phyloP scores from a whole-genome alignment of 257 asterid species.

The Solanum piurae region DNA sequence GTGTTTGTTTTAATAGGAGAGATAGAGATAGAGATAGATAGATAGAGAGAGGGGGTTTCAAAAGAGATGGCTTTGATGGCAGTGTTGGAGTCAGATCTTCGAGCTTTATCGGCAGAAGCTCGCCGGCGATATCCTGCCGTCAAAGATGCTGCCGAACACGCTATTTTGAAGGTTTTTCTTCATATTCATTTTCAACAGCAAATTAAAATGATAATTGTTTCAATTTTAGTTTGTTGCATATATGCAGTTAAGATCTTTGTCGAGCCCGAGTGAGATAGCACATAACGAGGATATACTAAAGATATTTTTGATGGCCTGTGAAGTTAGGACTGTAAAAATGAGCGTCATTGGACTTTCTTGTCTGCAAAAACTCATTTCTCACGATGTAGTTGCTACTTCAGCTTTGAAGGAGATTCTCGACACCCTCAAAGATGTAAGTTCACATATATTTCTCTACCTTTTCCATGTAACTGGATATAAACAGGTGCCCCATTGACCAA shows the following conservation, averaged over 20 bases:
- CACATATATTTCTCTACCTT: not conserved
- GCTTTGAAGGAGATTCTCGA: conserved; percentile 71
- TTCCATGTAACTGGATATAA: not conserved
- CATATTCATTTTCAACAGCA: not conserved
- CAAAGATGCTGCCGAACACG: conserved; percentile 98
- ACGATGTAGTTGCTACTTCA: conserved; percentile 84
- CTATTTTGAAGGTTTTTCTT: conserved; percentile 65
- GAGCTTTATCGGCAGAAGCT: conserved; percentile 94
- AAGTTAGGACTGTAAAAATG: conserved; percentile 71
- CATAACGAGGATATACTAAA: conserved; percentile 71
- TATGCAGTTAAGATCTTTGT: conserved; percentile 75
- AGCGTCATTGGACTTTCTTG: conserved; percentile 87
- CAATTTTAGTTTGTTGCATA: not conserved
- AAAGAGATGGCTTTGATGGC: conserved; percentile 75
- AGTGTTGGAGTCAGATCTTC: conserved; percentile 92
- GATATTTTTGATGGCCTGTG: conserved; percentile 96
- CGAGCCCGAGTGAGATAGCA: conserved; percentile 82
- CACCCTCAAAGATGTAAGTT: conserved; percentile 85
- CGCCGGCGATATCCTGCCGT: conserved; percentile 97
- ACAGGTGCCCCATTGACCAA: not conserved
- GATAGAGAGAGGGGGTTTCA: not conserved
- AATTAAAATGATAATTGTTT: not conserved
- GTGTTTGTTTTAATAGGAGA: not conserved
- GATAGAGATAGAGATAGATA: too few species aligned
- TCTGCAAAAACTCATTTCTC: conserved; percentile 87